phyloP scores from a whole-genome alignment of 2,329 filamentous ascomycete species.

The Exophiala lecanii-corni region DNA sequence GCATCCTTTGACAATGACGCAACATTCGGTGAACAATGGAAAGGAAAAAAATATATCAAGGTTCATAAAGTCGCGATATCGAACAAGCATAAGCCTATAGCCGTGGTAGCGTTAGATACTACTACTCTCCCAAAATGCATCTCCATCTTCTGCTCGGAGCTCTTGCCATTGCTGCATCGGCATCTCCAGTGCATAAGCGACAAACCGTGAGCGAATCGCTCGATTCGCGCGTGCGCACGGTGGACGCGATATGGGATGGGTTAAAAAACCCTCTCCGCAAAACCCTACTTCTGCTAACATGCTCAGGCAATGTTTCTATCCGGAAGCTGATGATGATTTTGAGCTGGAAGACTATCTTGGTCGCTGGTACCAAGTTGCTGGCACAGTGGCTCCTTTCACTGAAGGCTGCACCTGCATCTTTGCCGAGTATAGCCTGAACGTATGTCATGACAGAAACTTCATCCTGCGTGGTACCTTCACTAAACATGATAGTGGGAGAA shows the following conservation, averaged over 20 bases:
- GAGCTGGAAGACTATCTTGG: conserved; percentile 1
- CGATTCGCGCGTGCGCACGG: not conserved
- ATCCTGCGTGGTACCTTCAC: not conserved
- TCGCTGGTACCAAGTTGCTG: conserved; percentile 4
- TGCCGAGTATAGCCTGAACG: conserved; percentile 2
- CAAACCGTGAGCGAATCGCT: not conserved
- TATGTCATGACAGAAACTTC: not conserved
- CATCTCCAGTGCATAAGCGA: not conserved
- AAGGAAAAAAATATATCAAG: too few species aligned
- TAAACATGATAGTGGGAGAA: not conserved
- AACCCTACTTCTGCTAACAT: not conserved
- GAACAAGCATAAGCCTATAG: too few species aligned
- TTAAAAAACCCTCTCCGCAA: not conserved
- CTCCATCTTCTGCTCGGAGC: not conserved
- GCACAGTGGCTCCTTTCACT: conserved; percentile 1
- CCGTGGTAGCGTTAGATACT: too few species aligned
- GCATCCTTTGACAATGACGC: too few species aligned
- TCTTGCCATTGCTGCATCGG: not conserved
- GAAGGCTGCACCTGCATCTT: conserved; percentile 3
- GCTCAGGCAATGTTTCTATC: conserved; percentile 3
- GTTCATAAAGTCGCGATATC: too few species aligned
- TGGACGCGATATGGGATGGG: conserved; percentile 1
- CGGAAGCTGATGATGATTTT: not conserved
- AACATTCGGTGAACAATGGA: too few species aligned
- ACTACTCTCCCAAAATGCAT: too few species aligned